Evolutionary conservation across 495 filamentous ascomycete genomes (phyloP).

Genomic region (Lophiotrema nucula): DNA sequence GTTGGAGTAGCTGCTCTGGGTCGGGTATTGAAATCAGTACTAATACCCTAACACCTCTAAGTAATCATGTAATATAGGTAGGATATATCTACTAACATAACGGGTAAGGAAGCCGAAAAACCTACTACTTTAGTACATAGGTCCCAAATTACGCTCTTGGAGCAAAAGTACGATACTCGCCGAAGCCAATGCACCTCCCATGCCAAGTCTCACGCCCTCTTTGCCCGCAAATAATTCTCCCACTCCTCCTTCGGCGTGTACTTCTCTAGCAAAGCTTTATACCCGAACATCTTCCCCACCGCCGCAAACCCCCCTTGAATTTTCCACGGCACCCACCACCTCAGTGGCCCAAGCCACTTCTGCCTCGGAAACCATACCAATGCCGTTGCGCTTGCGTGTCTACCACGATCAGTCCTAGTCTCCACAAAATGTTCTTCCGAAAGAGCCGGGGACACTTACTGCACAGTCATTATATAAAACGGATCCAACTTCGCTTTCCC

Average conservation of each 20-base stretch:
- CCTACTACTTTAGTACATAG: too few relatives aligned
- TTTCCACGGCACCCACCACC: slow-evolving; percentile 23
- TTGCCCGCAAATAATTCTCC: background rate
- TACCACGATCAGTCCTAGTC: background rate
- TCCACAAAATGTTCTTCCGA: background rate
- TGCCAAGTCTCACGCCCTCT: background rate
- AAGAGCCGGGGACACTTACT: too few relatives aligned
- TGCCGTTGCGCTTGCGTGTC: slow-evolving; percentile 8
- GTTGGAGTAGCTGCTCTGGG: too few relatives aligned
- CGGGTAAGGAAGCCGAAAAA: too few relatives aligned
- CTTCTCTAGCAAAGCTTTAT: slow-evolving; percentile 7
- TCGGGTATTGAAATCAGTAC: too few relatives aligned
- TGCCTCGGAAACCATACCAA: slow-evolving; percentile 14
- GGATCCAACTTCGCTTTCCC: slow-evolving; percentile 4
- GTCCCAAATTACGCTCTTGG: too few relatives aligned
- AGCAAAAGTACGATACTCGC: too few relatives aligned
- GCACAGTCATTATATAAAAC: slow-evolving; percentile 11
- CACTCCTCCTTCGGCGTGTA: slow-evolving; percentile 13
- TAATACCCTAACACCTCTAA: too few relatives aligned
- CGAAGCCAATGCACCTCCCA: too few relatives aligned
- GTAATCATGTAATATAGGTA: too few relatives aligned
- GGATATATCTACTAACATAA: too few relatives aligned
- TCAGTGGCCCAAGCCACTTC: slow-evolving; percentile 12
- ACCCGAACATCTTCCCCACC: slow-evolving; percentile 4
- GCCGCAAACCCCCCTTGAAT: slow-evolving; percentile 1